Evolutionary conservation across 2,329 filamentous ascomycete species (phyloP), one percentile per base, ranked within the genome.

Genomic region (Boeremia exigua): DNA sequence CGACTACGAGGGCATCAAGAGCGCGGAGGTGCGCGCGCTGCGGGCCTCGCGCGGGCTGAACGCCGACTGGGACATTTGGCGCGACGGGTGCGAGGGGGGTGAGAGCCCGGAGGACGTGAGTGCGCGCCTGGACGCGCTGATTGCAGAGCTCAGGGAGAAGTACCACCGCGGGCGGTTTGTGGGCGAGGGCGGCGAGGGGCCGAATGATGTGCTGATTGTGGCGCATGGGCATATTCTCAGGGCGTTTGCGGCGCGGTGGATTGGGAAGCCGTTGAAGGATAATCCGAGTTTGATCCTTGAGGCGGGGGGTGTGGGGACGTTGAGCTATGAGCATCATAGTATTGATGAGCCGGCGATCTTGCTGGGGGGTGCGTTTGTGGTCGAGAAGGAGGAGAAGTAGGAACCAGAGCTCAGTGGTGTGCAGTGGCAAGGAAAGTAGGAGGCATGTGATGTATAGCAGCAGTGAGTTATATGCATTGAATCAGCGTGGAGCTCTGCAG

Each of bases 201-300:
- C 79, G 25, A 79, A 84, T 14, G 90, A 94, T 74, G 86, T 94
- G 15, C 75, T 94, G 23, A 81, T 96, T 44, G 91, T 97, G 6
- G 93, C 91, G 19, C 93, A 97, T 72, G 93, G 93, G 0, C 93
- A 96, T 77, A 94, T 96, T 53, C 79, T 97, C 48, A 83, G 93
- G 14, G 91, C 91, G 0, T 92, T 97, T 73, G 92, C 93, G 6
- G 91, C 94, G 81, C 83, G 92, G 29, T 97, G 93, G 93, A 84
- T 88, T 0, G 86, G 86, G 0, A 89, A 89, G 78, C 81, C 85
- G 11, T 79, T 97, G 55, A 84, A 86, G 50, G 88, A 92, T 45
- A 92, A 89, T 7, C 89, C 91, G 34, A 85, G 87, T 6, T 86
- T 97, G 72, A 81, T 96, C 58, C 79, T 97, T n/a, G 93, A 97